A percentile compares a stretch with the other conserved stretches of the same genome.
Evolutionary conservation across 2,329 filamentous ascomycete species (phyloP).

Genomic region (Penicillium italicum): DNA sequence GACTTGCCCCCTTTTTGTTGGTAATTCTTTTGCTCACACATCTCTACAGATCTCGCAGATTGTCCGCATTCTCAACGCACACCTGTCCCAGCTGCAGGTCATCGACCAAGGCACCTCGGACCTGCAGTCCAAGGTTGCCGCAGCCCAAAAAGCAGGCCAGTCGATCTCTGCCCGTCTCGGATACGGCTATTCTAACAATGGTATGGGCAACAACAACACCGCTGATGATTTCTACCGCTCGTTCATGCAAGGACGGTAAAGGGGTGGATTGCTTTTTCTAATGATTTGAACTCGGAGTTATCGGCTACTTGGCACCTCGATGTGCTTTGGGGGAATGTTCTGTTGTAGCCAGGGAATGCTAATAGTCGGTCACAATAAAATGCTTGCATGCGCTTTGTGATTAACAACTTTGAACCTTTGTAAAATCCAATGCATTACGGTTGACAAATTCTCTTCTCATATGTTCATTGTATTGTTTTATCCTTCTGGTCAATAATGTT

Average conservation of each 20-base stretch:
- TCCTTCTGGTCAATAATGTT: neutral
- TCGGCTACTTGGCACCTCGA: slow-evolving; percentile 16
- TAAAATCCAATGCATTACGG: neutral
- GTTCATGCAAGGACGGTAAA: slow-evolving; percentile 69
- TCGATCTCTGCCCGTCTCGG: slow-evolving; percentile 45
- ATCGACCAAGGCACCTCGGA: slow-evolving; percentile 83
- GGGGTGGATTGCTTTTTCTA: slow-evolving; percentile 29
- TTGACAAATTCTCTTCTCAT: neutral
- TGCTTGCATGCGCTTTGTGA: slow-evolving; percentile 6
- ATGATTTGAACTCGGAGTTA: slow-evolving; percentile 28
- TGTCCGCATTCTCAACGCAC: slow-evolving; percentile 88
- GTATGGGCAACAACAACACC: slow-evolving; percentile 54
- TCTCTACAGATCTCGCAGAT: slow-evolving; percentile 76
- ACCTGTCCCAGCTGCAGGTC: slow-evolving; percentile 85
- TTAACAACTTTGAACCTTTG: neutral
- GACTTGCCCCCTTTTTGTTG: slow-evolving; percentile 14
- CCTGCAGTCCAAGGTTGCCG: slow-evolving; percentile 75
- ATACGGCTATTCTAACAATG: slow-evolving; percentile 35
- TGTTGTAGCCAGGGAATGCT: slow-evolving; percentile 10
- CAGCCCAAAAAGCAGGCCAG: slow-evolving; percentile 75
- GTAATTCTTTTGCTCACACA: slow-evolving; percentile 10
- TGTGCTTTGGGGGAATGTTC: slow-evolving; percentile 10
- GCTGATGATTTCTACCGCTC: slow-evolving; percentile 89
- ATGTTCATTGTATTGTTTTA: neutral
- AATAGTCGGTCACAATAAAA: slow-evolving; percentile 10